Percentiles rank a stretch among this genome's conserved stretches.
Conservation (phyloP, 495 filamentous ascomycete species). For the Daldinia decipiens region DNA sequence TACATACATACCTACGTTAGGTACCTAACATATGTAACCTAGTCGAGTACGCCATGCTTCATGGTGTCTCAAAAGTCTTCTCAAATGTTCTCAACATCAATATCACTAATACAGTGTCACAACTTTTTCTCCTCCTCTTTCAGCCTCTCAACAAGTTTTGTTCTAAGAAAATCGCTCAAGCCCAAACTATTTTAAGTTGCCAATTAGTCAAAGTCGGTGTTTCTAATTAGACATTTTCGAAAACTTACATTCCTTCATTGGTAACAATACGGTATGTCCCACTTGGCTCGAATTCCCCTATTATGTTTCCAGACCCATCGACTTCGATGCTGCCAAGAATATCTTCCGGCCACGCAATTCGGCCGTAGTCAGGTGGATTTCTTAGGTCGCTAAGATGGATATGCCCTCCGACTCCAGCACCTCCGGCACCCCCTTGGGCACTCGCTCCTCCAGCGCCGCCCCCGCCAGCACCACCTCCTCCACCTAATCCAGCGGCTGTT, state of each 20-base stretch:
- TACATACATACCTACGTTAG: neutral
- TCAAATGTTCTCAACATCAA: neutral
- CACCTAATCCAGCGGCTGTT: constrained; percentile 49
- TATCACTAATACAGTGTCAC: constrained; percentile 11
- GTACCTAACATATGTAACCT: neutral
- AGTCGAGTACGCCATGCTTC: neutral
- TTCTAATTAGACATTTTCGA: constrained; percentile 5
- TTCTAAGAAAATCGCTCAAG: constrained; percentile 65
- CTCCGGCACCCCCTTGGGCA: constrained; percentile 83
- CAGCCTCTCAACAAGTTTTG: constrained; percentile 64
- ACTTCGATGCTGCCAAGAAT: constrained; percentile 94
- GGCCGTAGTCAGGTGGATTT: constrained; percentile 87
- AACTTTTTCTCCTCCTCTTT: constrained; percentile 55
- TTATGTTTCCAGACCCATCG: constrained; percentile 76
- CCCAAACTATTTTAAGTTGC: constrained; percentile 55
- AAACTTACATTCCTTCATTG: constrained; percentile 73
- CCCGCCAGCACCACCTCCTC: constrained; percentile 59
- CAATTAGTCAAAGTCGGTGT: constrained; percentile 27
- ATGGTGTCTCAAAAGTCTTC: neutral
- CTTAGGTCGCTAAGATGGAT: constrained; percentile 87
- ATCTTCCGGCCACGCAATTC: constrained; percentile 90
- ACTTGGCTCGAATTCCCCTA: constrained; percentile 71
- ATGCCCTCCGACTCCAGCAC: constrained; percentile 84
- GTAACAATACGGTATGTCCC: constrained; percentile 76
- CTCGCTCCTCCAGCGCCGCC: constrained; percentile 80